These are phyloP conservation scores for Aspergillus sparsus DNA, from an alignment of 495 filamentous ascomycete species.

Conservation along the genomic window DNA sequence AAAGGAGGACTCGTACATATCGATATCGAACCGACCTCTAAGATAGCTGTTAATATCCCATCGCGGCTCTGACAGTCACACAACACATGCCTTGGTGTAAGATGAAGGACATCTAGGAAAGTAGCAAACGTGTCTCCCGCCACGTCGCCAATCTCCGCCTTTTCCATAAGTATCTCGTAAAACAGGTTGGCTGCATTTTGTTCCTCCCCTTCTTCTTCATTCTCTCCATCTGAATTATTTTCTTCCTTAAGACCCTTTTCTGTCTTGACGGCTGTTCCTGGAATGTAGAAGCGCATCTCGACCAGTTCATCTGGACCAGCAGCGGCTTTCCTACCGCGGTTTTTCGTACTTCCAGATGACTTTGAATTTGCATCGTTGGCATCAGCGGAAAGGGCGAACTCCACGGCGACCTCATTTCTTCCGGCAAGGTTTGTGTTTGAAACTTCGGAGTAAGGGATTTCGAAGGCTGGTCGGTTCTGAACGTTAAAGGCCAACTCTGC, in stretches of 20 bases:
- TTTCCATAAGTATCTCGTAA: constrained; percentile 96
- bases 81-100: constrained; percentile 80
- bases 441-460: constrained; percentile 96
- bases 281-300: constrained; percentile 99
- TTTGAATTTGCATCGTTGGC: constrained; percentile 72
- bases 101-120: constrained; percentile 94
- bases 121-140: constrained; percentile 97
- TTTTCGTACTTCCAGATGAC: constrained; percentile 70
- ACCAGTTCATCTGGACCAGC: constrained; percentile 90
- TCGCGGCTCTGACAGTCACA: neutral
- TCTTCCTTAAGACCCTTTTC: constrained; percentile 60
- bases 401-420: constrained; percentile 96
- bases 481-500: constrained; percentile 95
- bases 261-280: constrained; percentile 84
- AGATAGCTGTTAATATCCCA: constrained; percentile 32
- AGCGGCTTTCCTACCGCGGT: constrained; percentile 82
- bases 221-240: constrained; percentile 69
- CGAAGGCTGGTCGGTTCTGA: constrained; percentile 94
- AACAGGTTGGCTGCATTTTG: constrained; percentile 93
- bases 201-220: constrained; percentile 73
- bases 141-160: constrained; percentile 98
- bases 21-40: constrained; percentile 98
- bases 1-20: constrained; percentile 99
- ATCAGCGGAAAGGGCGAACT: constrained; percentile 75
- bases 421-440: constrained; percentile 97